Conservation (phyloP, 1,139 yeast species). For the Saccharomycopsis hybrid region DNA sequence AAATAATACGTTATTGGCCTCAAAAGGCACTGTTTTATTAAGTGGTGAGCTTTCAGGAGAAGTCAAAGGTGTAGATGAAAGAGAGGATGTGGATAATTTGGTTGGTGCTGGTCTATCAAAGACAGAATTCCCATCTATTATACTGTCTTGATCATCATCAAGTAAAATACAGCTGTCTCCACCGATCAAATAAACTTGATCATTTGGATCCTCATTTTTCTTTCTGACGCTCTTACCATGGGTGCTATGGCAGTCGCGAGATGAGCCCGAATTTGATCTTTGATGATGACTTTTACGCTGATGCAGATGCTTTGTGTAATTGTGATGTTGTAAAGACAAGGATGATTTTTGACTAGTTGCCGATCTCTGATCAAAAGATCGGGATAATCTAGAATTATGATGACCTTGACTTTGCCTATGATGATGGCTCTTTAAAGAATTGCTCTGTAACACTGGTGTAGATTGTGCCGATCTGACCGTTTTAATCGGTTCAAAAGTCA, state of each 20-base stretch:
- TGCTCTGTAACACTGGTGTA: no score
- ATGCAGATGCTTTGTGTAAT: background rate
- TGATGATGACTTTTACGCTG: background rate
- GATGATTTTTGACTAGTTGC: background rate
- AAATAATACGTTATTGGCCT: background rate
- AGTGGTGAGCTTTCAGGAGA: constrained; percentile 16
- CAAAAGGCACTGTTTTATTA: constrained; percentile 7
- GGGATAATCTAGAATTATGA: no score
- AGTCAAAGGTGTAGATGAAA: constrained; percentile 10
- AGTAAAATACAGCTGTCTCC: constrained; percentile 7
- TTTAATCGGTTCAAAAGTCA: no score
- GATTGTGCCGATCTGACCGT: no score
- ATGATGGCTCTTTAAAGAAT: no score
- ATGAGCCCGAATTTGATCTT: background rate
- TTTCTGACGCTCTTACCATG: no score
- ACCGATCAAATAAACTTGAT: constrained; percentile 10
- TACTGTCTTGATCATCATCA: background rate
- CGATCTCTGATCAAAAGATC: background rate
- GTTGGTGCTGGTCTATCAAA: constrained; percentile 1
- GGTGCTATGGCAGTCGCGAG: background rate
- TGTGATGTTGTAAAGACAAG: background rate
- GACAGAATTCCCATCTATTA: background rate
- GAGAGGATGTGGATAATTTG: background rate
- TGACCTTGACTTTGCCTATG: no score
- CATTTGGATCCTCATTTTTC: background rate